Conservation (phyloP, 73 alveolate species). For the Tetrahymena borealis region DNA sequence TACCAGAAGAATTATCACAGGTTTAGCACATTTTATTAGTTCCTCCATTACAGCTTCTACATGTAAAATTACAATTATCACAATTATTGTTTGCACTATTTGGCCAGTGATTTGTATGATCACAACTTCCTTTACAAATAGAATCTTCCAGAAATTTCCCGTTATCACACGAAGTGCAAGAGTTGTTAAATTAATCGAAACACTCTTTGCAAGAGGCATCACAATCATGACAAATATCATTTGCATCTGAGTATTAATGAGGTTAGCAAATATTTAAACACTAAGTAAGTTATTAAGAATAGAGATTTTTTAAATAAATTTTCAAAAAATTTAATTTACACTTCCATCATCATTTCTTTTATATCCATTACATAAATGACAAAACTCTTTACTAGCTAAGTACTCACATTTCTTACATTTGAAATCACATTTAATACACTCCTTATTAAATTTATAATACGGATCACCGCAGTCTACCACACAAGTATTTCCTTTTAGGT, state of each 20-base stretch:
- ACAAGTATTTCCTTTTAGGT: not conserved
- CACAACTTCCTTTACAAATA: not conserved
- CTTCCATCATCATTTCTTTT: not conserved
- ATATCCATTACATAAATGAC: not conserved
- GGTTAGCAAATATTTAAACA: not conserved
- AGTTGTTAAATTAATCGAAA: not conserved
- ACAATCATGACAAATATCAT: not conserved
- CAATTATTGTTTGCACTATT: not conserved
- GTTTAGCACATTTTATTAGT: not conserved
- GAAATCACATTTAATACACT: not conserved
- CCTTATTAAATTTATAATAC: not conserved
- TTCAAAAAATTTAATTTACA: not conserved
- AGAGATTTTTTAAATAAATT: not conserved
- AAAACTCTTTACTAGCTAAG: not conserved
- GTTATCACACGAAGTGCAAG: not conserved
- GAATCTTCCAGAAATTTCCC: not conserved
- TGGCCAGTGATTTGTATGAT: not conserved
- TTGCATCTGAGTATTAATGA: not conserved
- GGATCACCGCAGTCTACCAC: not conserved
- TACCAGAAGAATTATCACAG: not conserved
- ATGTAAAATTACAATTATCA: not conserved
- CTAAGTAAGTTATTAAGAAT: not conserved
- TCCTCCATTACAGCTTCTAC: not conserved
- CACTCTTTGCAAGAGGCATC: not conserved
- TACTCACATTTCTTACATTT: not conserved